Conservation (phyloP, 495 filamentous ascomycete species). For the Cercophora samala region DNA sequence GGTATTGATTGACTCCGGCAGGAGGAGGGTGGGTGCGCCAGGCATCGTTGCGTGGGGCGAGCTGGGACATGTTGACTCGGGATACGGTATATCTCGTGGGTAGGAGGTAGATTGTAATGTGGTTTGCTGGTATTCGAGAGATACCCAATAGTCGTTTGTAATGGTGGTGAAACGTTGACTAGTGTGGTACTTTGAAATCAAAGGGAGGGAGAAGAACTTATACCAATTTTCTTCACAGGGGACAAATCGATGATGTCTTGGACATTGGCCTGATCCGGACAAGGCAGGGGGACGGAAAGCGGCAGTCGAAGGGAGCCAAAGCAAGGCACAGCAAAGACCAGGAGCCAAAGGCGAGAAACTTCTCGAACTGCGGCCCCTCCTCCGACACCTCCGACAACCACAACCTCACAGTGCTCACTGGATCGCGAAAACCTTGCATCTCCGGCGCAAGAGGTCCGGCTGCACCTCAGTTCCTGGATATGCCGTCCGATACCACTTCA, state of each 20-base stretch:
- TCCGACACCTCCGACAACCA: neutral
- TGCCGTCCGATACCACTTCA: slow-evolving; percentile 1
- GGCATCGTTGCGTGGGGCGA: slow-evolving; percentile 39
- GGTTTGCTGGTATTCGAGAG: neutral
- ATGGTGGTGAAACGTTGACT: neutral
- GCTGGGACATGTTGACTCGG: slow-evolving; percentile 20
- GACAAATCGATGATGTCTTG: slow-evolving; percentile 4
- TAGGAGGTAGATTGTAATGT: neutral
- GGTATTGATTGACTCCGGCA: slow-evolving; percentile 30
- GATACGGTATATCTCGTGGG: neutral
- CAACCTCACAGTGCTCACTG: neutral
- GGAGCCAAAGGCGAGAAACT: neutral
- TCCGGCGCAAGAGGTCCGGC: neutral
- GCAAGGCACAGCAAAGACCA: neutral
- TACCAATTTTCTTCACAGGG: neutral
- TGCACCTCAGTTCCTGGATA: neutral
- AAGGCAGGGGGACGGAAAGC: neutral
- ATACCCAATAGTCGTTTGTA: neutral
- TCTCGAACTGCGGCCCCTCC: neutral
- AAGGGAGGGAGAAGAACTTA: neutral
- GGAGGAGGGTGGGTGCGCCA: slow-evolving; percentile 43
- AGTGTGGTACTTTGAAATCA: neutral
- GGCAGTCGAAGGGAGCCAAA: neutral
- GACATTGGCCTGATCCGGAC: neutral
- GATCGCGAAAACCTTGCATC: neutral